Conservation (phyloP, 2,329 filamentous ascomycete genomes). For the Ascochyta clinopodiicola region DNA sequence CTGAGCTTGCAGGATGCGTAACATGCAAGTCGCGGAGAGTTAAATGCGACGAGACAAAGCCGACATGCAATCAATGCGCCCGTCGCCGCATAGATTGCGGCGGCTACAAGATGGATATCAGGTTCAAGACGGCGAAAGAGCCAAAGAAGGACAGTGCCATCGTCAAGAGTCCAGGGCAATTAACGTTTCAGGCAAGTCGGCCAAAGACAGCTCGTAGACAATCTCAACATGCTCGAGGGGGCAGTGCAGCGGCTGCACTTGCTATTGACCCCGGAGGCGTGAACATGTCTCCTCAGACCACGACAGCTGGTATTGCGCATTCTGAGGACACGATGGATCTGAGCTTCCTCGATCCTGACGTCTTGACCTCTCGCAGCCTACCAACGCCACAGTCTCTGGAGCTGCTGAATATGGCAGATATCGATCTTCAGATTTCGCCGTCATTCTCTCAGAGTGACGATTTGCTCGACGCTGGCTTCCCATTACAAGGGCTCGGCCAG, state of each 20-base stretch:
- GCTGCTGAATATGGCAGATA: conserved; percentile 7
- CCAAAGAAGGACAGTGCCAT: conserved; percentile 18
- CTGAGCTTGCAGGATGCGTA: conserved; percentile 62
- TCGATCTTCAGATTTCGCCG: conserved; percentile 2
- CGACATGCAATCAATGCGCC: conserved; percentile 68
- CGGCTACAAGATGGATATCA: conserved; percentile 75
- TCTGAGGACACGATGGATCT: conserved; percentile 16
- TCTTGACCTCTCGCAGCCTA: conserved; percentile 4
- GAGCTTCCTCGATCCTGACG: conserved; percentile 13
- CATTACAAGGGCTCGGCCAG: conserved; percentile 5
- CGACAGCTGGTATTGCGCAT: neutral
- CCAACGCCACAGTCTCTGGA: conserved; percentile 17
- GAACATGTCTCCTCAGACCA: neutral
- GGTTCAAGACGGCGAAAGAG: conserved; percentile 58
- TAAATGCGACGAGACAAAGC: conserved; percentile 76
- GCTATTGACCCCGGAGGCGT: neutral
- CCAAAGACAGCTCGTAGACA: conserved; percentile 1
- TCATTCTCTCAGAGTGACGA: neutral
- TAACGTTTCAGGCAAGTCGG: conserved; percentile 5
- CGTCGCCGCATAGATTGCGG: conserved; percentile 70
- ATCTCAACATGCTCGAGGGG: neutral
- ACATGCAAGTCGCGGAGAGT: conserved; percentile 75
- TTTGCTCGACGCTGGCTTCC: neutral
- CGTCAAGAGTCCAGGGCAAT: conserved; percentile 38
- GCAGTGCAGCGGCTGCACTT: neutral